phyloP scores from a whole-genome alignment of 345 rosid species.

The Ricinus communis region DNA sequence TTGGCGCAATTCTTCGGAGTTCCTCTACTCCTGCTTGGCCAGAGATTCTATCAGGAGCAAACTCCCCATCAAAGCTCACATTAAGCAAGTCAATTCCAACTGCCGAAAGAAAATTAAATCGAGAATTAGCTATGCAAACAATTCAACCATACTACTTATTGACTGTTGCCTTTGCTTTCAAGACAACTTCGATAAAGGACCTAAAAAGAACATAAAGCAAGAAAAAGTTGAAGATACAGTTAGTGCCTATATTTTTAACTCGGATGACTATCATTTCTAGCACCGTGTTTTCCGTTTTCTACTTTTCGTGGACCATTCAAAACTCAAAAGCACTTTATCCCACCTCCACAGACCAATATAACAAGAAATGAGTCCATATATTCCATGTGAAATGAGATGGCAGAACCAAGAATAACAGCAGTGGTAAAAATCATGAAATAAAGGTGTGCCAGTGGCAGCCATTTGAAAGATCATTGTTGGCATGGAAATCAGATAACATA shows the following conservation, averaged over 20 bases:
- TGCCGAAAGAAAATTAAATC: constrained; percentile 30
- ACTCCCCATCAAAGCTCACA: constrained; percentile 83
- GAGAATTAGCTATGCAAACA: constrained; percentile 11
- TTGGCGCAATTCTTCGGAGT: constrained; percentile 65
- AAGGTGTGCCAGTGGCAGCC: neutral
- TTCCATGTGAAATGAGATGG: neutral
- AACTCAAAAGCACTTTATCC: neutral
- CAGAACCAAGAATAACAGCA: neutral
- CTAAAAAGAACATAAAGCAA: neutral
- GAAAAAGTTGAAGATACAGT: neutral
- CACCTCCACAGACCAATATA: neutral
- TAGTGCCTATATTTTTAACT: neutral
- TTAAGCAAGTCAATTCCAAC: constrained; percentile 89
- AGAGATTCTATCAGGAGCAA: constrained; percentile 91
- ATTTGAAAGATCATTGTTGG: neutral
- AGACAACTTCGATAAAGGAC: neutral
- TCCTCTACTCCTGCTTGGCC: constrained; percentile 75
- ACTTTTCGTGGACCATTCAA: neutral
- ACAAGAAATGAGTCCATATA: neutral
- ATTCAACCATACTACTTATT: constrained; percentile 5
- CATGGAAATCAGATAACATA: neutral
- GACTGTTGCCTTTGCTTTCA: neutral
- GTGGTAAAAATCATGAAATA: neutral
- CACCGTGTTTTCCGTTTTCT: too few species aligned
- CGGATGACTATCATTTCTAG: neutral